Base-by-base conservation (phyloP, 2,329 filamentous ascomycete genomes). In the Cucurbitaria berberidis region DNA sequence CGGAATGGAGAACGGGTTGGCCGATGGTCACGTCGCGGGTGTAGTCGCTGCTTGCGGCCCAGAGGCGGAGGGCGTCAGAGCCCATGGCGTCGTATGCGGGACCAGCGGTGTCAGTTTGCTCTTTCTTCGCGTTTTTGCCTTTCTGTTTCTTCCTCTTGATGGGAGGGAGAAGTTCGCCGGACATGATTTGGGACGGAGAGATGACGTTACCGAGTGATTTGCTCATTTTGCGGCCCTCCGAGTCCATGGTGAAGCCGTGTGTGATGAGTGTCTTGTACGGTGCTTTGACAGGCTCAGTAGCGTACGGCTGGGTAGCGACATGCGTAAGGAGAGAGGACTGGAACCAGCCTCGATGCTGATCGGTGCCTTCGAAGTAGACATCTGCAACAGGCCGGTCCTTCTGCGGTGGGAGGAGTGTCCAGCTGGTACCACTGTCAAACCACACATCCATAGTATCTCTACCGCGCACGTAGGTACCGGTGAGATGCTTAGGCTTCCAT, bases 371-470 rank as follows among this genome's bases (percentile, higher is more conserved):
- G 2, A 98, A 83, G 70, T 96, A 98, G 21, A 98, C 84, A 72
- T 99, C 92, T 0, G 91, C 91, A 21, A 80, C 57, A 73, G 87
- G 60, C 48, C 70, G 59, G 24, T 74, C 69, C 6, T 53, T 56
- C 29, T 54, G 65, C 27, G 63, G 70, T 8, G 63, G 68, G 22
- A 74, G 73, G 3, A 75, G 57, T 2, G 84, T 89, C 95, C 95
- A 99, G 68, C 91, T 96, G 44, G 90, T 96, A 5, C 95, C 95
- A 62, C 95, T 98, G 74, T 99, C 95, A 65, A 99, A 99, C 95
- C 95, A 99, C 9, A 99, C 95, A 74, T 99, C 95, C 95, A 99
- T 99, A 0, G 95, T 99, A 68, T 99, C 95, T 38, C 82, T 90
- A 13, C 93, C 93, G 57, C 95, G 88, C 42, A 84, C 80, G 69